Percentiles rank a stretch among this genome's conserved stretches.
Conservation (phyloP, 345 rosid species). For the Eutrema yunnanense region DNA sequence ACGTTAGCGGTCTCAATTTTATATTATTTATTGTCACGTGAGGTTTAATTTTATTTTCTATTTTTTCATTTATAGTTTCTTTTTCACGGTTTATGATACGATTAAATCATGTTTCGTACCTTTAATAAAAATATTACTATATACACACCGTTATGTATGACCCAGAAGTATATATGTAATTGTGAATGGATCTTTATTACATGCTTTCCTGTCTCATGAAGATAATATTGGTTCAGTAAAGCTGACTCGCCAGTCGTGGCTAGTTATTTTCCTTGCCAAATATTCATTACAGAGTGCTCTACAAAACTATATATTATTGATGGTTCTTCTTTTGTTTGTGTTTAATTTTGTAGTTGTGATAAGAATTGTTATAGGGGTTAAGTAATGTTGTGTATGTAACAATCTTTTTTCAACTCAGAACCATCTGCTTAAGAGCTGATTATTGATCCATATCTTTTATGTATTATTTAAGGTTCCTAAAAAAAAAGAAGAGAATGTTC, state of each 20-base stretch:
- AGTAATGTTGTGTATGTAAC: background rate
- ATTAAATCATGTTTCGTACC: background rate
- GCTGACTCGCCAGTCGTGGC: background rate
- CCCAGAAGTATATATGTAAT: background rate
- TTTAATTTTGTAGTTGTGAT: background rate
- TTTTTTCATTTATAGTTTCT: too few relatives aligned
- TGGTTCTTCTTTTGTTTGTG: background rate
- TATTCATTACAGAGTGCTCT: background rate
- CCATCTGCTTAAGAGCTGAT: background rate
- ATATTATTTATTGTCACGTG: too few relatives aligned
- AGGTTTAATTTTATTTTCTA: too few relatives aligned
- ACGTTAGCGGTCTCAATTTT: too few relatives aligned
- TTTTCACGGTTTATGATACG: background rate
- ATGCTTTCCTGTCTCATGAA: constrained; percentile 11
- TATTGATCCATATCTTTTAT: background rate
- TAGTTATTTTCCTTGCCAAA: background rate
- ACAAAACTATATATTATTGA: background rate
- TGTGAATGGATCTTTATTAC: background rate
- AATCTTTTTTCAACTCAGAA: background rate
- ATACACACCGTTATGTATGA: constrained; percentile 3
- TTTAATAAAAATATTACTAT: background rate
- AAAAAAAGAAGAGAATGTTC: too few relatives aligned
- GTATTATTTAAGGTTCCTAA: too few relatives aligned
- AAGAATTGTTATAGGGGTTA: background rate
- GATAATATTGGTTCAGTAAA: background rate